Evolutionary conservation across 768 basidiomycete genomes (phyloP), one percentile per base, ranked within the genome.

Genomic region (Psilocybe azurescens): DNA sequence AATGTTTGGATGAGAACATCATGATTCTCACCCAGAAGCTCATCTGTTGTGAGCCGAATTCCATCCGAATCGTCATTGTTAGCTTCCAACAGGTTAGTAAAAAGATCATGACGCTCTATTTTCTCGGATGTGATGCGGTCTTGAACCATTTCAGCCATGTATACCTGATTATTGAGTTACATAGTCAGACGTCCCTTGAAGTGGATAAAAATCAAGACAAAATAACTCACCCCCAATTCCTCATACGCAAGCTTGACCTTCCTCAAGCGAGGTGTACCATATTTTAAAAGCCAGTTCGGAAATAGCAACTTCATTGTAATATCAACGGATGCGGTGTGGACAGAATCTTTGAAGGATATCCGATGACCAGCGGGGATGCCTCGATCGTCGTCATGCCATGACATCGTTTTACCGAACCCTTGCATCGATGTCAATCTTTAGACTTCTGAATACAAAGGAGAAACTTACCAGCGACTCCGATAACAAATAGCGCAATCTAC

Each of bases 391-490:
- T 82, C 79, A 11, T 71, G 67, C 82, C 81, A 85, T 9, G 80
- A 75, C 48, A 84, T 77, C 29, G 68, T 68, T 33, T 77, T 75
- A 3, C 85, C 84, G 62, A 85, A 86, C 7, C 83, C 78, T 81
- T 36, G 28, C 54, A 3, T 11, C 50, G 3, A 1, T 5, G 9
- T 33, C 33, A 33, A 33, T 51, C 3, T 48, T 44, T n/a, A 14
- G 1, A n/a, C 28, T 30, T 28, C 3, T 13, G 5, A n/a, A 24
- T 33, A 41, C 3, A 53, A n/a, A n/a, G n/a, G 33, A 5, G 18
- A 14, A 14, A 6, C 51, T 46, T 52, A 53, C 58, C 58, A 16
- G 58, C 58, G 30, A 59, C 58, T 5, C 58, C 51, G 29, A 59
- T 59, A 8, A 59, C 58, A 30, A 59, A 59, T 13, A 59, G 50